phyloP scores from a whole-genome alignment of 2,329 filamentous ascomycete species.

The Aspergillus terreus region DNA sequence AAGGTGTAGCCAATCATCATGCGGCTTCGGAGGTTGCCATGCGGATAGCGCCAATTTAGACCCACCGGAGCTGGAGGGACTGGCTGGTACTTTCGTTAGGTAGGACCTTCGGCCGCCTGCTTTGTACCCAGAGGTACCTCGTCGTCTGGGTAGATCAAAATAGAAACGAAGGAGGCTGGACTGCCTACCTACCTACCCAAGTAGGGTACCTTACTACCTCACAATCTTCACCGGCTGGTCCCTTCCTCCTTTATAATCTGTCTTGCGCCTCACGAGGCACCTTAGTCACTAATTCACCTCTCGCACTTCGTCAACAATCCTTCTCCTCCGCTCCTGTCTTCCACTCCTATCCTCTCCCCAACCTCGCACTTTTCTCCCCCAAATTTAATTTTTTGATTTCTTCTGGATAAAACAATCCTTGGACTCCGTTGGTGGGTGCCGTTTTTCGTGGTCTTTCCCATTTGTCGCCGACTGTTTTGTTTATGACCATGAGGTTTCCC shows the following conservation, averaged over 20 bases:
- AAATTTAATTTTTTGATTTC: background rate
- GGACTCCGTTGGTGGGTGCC: background rate
- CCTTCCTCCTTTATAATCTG: background rate
- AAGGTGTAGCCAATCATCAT: background rate
- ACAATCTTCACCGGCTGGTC: background rate
- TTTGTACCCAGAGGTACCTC: too few species aligned
- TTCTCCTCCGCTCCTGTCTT: background rate
- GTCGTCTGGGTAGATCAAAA: background rate
- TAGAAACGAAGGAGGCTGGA: slow-evolving; percentile 12
- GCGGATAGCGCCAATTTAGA: background rate
- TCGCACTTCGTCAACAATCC: background rate
- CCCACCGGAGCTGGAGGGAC: background rate
- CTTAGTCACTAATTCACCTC: too few species aligned
- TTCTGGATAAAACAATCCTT: background rate
- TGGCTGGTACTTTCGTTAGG: too few species aligned
- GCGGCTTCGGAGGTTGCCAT: background rate
- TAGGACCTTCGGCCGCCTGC: too few species aligned
- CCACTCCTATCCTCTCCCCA: background rate
- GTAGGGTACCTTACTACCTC: background rate
- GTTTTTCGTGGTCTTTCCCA: background rate
- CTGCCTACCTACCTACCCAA: background rate
- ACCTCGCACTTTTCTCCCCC: background rate
- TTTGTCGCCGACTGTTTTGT: background rate
- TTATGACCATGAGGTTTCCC: slow-evolving; percentile 29
- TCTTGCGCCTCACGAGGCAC: background rate